Percentiles rank a stretch among this genome's conserved stretches.
Conservation (phyloP, 139 green algal genomes). For the Chlorella sp. region DNA sequence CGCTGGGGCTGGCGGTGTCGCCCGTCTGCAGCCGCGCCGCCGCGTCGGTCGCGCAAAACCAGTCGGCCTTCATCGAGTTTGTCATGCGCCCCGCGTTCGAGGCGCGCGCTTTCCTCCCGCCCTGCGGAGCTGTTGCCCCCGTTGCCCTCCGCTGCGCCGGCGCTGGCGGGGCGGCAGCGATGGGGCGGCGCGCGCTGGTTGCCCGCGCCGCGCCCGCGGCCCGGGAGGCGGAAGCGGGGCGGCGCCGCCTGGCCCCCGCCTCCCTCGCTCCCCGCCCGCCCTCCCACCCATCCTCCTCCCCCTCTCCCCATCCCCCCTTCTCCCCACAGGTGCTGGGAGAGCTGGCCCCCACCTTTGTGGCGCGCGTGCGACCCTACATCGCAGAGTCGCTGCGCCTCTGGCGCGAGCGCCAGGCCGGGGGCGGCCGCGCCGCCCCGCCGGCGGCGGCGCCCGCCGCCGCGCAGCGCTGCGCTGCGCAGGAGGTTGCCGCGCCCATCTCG, state of each 20-base stretch:
- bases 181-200: not conserved
- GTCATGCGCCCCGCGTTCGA: conserved; percentile 47
- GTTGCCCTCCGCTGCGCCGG: not conserved
- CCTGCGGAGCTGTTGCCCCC: not conserved
- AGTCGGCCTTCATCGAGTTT: conserved; percentile 63
- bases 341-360: conserved; percentile 45
- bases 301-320: not conserved
- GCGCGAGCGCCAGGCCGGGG: conserved; percentile 1
- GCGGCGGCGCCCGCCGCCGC: not conserved
- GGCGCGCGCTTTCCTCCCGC: not conserved
- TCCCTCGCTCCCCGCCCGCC: not conserved
- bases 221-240: not conserved
- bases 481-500: not conserved
- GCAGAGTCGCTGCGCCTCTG: conserved; percentile 20
- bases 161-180: not conserved
- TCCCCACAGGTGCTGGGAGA: conserved; percentile 17
- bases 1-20: conserved; percentile 60
- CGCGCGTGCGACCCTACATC: conserved; percentile 18
- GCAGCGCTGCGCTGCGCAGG: too few species aligned
- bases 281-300: not conserved
- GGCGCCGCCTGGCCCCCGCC: not conserved
- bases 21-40: conserved; percentile 65
- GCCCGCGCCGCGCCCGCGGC: too few species aligned
- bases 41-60: conserved; percentile 66
- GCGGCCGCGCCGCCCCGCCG: not conserved